A percentile compares a stretch with the other conserved stretches of the same genome.
These are phyloP conservation scores for Cokeromyces recurvatus DNA, from an alignment of 371 early-diverging fungal species.

Conservation along the genomic window DNA sequence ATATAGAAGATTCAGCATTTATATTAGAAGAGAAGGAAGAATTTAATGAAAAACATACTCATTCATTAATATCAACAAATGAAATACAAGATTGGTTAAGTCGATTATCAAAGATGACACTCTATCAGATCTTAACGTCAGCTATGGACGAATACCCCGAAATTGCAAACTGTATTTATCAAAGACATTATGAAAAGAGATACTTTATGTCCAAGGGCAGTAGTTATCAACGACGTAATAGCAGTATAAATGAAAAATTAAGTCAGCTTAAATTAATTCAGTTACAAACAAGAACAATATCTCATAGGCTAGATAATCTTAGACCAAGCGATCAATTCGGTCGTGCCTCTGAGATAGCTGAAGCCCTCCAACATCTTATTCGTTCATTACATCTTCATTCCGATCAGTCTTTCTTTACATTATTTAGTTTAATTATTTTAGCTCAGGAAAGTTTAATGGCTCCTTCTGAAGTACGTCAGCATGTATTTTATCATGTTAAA, in stretches of 20 bases:
- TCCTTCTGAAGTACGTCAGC: conserved; percentile 34
- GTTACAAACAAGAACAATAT: conserved; percentile 14
- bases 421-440: conserved; percentile 23
- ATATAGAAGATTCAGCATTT: too few species aligned
- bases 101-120: conserved; percentile 24
- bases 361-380: conserved; percentile 16
- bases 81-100: conserved; percentile 19
- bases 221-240: too few species aligned
- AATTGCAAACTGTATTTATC: conserved; percentile 16
- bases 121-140: conserved; percentile 27
- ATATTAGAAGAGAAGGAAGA: too few species aligned
- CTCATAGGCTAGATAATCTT: conserved; percentile 21
- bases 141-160: conserved; percentile 20
- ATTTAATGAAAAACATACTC: too few species aligned
- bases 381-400: conserved; percentile 8
- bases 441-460: conserved; percentile 26
- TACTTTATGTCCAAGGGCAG: too few species aligned
- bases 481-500: conserved; percentile 33
- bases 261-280: conserved; percentile 7
- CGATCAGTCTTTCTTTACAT: conserved; percentile 9
- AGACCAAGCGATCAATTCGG: conserved; percentile 36
- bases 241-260: too few species aligned
- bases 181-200: conserved; percentile 9
- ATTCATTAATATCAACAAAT: too few species aligned
- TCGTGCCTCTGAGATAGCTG: conserved; percentile 20